Evolutionary conservation across 768 basidiomycete genomes (phyloP), one percentile per base, ranked within the genome.

Genomic region (Tephrocybe sp.): DNA sequence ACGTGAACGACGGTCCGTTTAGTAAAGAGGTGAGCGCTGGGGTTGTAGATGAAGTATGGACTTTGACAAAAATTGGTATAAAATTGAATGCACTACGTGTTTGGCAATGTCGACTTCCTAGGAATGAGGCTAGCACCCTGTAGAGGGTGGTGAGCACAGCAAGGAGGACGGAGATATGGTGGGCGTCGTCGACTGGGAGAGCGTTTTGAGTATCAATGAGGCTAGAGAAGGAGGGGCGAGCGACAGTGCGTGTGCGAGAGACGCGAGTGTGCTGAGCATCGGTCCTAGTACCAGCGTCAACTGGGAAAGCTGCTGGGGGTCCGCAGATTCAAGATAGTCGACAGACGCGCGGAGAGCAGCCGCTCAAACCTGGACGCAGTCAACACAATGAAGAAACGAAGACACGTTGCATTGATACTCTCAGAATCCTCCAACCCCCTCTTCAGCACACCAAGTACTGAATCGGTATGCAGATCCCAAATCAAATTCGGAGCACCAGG

Each of bases 401-500:
- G n/a, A n/a, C n/a, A n/a, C n/a, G n/a, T n/a, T n/a, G 79, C 86
- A 57, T 86, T 82, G 45, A 88, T 69, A 58, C 79, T 83, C 53
- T 83, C 74, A 3, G 68, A 61, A 57, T 90, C 89, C 62, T 83
- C 78, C 22, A 91, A 62, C 0, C 89, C 88, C 18, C 77, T 73
- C 54, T 83, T 79, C 36, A 90, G 79, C 4, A 88, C 79, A 1
- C 73, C 69, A 25, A 89, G 62, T 0, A 91, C 86, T 0, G 79
- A 79, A 23, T 87, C 84, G 3, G 81, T 77, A 62, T 87, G 83
- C 16, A 91, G 72, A 64, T 90, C 86, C 74, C 86, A 81, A 30
- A 91, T 77, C 22, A 91, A 71, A 60, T 87, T 87, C 4, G 87
- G 84, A 48, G 83, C 84, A 3, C 84, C 84, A 0, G 86, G 77